Evolutionary conservation across 345 rosid genomes (phyloP).

Genomic region (Salix viminalis): DNA sequence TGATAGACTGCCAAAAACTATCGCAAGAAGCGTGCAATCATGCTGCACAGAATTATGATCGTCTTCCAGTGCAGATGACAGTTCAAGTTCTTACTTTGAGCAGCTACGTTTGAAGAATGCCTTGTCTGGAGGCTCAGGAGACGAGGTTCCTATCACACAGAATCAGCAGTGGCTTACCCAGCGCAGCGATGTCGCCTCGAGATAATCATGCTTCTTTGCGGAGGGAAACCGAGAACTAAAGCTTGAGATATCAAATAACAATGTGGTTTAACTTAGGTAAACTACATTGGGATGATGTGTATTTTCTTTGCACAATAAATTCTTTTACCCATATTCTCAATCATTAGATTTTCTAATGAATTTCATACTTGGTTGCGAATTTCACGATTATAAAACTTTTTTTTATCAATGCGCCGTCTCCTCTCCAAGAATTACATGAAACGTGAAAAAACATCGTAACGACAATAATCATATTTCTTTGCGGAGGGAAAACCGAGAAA

Average conservation of each 20-base stretch:
- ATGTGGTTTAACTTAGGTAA: too few species aligned
- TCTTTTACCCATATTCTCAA: too few species aligned
- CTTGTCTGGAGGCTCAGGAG: slow-evolving; percentile 57
- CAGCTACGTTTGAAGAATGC: slow-evolving; percentile 66
- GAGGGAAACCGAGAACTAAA: too few species aligned
- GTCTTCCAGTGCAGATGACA: slow-evolving; percentile 57
- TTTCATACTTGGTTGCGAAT: too few species aligned
- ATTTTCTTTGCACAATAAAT: too few species aligned
- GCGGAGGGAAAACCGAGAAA: slow-evolving; percentile 66
- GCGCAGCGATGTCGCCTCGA: slow-evolving; percentile 69
- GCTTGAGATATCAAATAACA: too few species aligned
- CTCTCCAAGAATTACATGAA: too few species aligned
- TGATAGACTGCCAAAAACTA: slow-evolving; percentile 18
- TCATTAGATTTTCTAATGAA: too few species aligned
- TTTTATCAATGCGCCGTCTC: too few species aligned
- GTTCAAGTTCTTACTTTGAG: slow-evolving; percentile 59
- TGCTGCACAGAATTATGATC: slow-evolving; percentile 45
- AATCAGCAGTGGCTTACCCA: slow-evolving; percentile 65
- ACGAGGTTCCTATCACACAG: slow-evolving; percentile 56
- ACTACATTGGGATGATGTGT: too few species aligned
- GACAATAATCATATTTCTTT: slow-evolving; percentile 16
- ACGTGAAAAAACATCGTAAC: too few species aligned
- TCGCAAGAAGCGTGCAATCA: slow-evolving; percentile 21
- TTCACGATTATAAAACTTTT: too few species aligned
- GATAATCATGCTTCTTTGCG: slow-evolving; percentile 45